Base-by-base conservation (phyloP, 805 yeast genomes). In the Cyberlindnera mycetangii region DNA sequence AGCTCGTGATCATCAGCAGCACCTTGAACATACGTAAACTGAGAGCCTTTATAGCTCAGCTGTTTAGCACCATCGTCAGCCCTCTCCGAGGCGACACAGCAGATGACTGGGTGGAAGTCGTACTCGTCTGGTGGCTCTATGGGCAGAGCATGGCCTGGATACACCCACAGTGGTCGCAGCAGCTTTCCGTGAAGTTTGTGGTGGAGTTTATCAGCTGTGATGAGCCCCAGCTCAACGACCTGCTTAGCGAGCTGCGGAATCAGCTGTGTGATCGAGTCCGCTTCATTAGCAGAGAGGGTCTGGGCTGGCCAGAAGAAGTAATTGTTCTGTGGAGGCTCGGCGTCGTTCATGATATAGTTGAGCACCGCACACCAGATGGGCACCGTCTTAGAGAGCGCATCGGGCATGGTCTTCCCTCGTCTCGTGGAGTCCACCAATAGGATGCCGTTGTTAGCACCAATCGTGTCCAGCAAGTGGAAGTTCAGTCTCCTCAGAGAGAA, bases 1-100 rank as follows among this genome's bases (percentile, higher is more conserved):
- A 83, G 67, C 56, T 89, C 97, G 60, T 89, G 96, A 56, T 90
- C 97, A 62, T 89, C 97, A 0, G 93, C 97, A 0, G 96, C 93
- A 1, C 97, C 97, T 62, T 89, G 97, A 1, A 89, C 85, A 58
- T 89, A 89, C 0, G 72, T 64, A 51, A 66, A 82, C 24, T n/a
- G 4, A 7, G 32, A 6, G 10, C 30, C 27, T 2, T 37, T 34
- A 0, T 80, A 83, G 8, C 61, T 47, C 38, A 72, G 54, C 38
- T 66, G 65, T 40, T 67, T 72, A 7, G 67, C 64, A 7, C 86
- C 88, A 60, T 81, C 87, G 51, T 78, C 83, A 16, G 74, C 76
- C 58, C 69, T 71, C 44, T 71, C 69, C 34, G 90, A 83, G 0
- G 85, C 83, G 0, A 89, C 82, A 40, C 87, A 71, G 39, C 77